phyloP scores from a whole-genome alignment of 345 rosid species.

The Capsella bursapastoris region DNA sequence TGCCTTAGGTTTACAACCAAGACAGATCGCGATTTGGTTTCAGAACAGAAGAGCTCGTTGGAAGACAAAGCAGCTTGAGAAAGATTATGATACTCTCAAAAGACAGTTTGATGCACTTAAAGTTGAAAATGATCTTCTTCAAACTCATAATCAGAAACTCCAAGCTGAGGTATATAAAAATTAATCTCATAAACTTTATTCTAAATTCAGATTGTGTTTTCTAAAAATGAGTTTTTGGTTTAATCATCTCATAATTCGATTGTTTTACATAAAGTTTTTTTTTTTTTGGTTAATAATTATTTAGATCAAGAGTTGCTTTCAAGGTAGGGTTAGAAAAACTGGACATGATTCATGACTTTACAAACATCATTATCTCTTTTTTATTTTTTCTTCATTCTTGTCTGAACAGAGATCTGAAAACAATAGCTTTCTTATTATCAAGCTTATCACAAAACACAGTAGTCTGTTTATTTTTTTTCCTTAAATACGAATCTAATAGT shows the following conservation, averaged over 20 bases:
- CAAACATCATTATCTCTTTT: constrained; percentile 19
- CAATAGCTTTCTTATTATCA: constrained; percentile 14
- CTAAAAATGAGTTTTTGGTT: neutral
- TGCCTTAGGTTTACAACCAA: constrained; percentile 91
- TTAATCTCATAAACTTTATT: constrained; percentile 4
- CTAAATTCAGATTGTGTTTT: too few relatives aligned
- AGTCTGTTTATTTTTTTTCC: neutral
- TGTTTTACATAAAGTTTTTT: neutral
- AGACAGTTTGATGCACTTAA: constrained; percentile 77
- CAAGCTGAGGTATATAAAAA: constrained; percentile 69
- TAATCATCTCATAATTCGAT: neutral
- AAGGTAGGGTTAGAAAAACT: constrained; percentile 39
- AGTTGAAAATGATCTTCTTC: constrained; percentile 80
- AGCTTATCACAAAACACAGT: constrained; percentile 40
- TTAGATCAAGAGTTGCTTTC: constrained; percentile 38
- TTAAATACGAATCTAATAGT: neutral
- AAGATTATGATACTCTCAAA: constrained; percentile 87
- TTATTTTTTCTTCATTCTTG: constrained; percentile 21
- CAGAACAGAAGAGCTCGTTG: constrained; percentile 97
- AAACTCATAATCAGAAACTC: constrained; percentile 83
- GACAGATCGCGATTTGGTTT: constrained; percentile 98
- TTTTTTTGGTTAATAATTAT: constrained; percentile 13
- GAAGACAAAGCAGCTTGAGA: constrained; percentile 97
- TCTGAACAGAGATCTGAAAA: constrained; percentile 35
- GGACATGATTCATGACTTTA: constrained; percentile 40